A percentile compares a stretch with the other conserved stretches of the same genome.
Evolutionary conservation across 257 asterid genomes (phyloP).

Genomic region (Solanum okadae): DNA sequence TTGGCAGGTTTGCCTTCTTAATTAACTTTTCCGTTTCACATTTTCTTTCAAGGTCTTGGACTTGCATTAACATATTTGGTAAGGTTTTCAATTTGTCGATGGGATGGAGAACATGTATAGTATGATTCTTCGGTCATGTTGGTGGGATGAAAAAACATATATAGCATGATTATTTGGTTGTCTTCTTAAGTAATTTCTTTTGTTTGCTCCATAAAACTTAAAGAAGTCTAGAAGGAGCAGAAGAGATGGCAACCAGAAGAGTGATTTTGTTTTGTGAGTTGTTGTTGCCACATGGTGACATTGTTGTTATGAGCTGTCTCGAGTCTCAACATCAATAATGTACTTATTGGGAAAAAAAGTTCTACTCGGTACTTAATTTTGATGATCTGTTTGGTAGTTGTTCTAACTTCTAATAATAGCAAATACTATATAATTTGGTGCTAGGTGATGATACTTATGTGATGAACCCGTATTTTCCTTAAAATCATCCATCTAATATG

Average conservation of each 20-base stretch:
- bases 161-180: neutral
- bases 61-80: neutral
- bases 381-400: neutral
- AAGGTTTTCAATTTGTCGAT: neutral
- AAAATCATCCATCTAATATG: neutral
- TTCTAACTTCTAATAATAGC: neutral
- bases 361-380: neutral
- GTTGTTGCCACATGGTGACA: neutral
- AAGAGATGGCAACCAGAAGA: neutral
- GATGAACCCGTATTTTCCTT: neutral
- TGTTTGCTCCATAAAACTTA: neutral
- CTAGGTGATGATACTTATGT: neutral
- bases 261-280: neutral
- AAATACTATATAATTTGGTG: neutral
- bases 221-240: neutral
- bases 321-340: neutral
- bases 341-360: neutral
- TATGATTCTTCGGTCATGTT: neutral
- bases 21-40: neutral
- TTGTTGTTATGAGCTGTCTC: neutral
- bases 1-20: conserved; percentile 18
- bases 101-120: neutral
- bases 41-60: neutral
- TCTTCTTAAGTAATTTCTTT: neutral
- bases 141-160: neutral